These are phyloP conservation scores for Thalassiosira mediterranea DNA, from an alignment of 352 stramenopile genomes.

Conservation along the genomic window DNA sequence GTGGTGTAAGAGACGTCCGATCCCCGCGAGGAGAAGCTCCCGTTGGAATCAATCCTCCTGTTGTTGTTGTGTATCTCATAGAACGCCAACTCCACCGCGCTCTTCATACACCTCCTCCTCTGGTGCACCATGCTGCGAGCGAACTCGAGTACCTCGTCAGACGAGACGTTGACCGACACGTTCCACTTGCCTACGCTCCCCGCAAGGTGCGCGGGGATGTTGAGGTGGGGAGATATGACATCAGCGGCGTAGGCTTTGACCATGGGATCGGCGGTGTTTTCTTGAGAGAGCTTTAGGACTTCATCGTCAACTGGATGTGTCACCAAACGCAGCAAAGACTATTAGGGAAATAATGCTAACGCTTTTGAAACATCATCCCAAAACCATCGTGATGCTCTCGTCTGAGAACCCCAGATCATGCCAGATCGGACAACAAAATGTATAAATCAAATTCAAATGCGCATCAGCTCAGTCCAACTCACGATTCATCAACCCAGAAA, in stretches of 20 bases:
- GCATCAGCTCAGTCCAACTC: too few relatives aligned
- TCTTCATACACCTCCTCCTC: background rate
- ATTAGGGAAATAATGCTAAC: background rate
- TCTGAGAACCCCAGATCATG: too few relatives aligned
- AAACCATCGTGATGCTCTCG: too few relatives aligned
- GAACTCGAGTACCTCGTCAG: too few relatives aligned
- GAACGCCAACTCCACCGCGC: background rate
- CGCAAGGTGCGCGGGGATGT: slow-evolving; percentile 18
- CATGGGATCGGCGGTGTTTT: background rate
- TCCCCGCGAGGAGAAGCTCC: background rate
- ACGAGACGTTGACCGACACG: too few relatives aligned
- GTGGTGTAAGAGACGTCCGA: background rate
- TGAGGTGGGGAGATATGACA: slow-evolving; percentile 26
- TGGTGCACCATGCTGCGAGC: background rate
- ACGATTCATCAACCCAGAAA: too few relatives aligned
- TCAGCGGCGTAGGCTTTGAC: slow-evolving; percentile 2
- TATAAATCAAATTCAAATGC: too few relatives aligned
- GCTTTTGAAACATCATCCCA: too few relatives aligned
- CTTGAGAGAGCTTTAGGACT: slow-evolving; percentile 9
- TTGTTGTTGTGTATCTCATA: background rate
- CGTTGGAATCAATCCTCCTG: too few relatives aligned
- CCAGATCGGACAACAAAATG: too few relatives aligned
- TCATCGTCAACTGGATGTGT: slow-evolving; percentile 28
- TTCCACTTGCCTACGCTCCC: slow-evolving; percentile 11
- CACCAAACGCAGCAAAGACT: slow-evolving; percentile 25